A percentile compares a stretch with the other conserved stretches of the same genome.
Evolutionary conservation across 768 basidiomycete species (phyloP).

Genomic region (Neoboletus magnificus): DNA sequence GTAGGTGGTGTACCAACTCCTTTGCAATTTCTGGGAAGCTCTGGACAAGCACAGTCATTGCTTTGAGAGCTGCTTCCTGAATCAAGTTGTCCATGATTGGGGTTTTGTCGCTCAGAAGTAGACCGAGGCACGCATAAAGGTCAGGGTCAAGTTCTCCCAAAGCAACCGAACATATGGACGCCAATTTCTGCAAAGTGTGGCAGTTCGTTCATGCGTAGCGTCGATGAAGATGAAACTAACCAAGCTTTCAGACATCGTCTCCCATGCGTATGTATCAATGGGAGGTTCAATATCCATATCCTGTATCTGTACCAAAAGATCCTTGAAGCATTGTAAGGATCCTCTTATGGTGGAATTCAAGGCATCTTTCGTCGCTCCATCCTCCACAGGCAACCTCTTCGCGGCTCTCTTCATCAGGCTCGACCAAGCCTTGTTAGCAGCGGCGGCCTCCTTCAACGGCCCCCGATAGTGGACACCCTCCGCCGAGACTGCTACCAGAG

Average conservation of each 20-base stretch:
- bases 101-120: slow-evolving; percentile 76
- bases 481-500: slow-evolving; percentile 41
- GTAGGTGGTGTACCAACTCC: slow-evolving; percentile 71
- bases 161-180: slow-evolving; percentile 76
- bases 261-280: slow-evolving; percentile 86
- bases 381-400: slow-evolving; percentile 36
- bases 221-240: slow-evolving; percentile 38
- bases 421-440: slow-evolving; percentile 80
- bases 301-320: slow-evolving; percentile 74
- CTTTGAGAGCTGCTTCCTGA: slow-evolving; percentile 86
- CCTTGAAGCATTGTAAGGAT: slow-evolving; percentile 73
- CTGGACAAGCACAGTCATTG: slow-evolving; percentile 78
- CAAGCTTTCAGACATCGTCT: slow-evolving; percentile 88
- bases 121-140: slow-evolving; percentile 65
- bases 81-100: slow-evolving; percentile 80
- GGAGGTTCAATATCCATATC: slow-evolving; percentile 80
- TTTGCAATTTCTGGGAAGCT: slow-evolving; percentile 82
- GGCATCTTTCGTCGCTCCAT: slow-evolving; percentile 33
- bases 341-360: slow-evolving; percentile 52
- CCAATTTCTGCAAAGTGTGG: slow-evolving; percentile 62
- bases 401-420: slow-evolving; percentile 57
- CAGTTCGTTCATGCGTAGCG: not conserved
- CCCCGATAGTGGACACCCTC: slow-evolving; percentile 18
- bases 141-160: slow-evolving; percentile 62
- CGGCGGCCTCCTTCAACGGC: slow-evolving; percentile 65